A percentile compares a stretch with the other conserved stretches of the same genome.
Conservation (phyloP, 805 yeast species). For the Huiozyma naganishii region DNA sequence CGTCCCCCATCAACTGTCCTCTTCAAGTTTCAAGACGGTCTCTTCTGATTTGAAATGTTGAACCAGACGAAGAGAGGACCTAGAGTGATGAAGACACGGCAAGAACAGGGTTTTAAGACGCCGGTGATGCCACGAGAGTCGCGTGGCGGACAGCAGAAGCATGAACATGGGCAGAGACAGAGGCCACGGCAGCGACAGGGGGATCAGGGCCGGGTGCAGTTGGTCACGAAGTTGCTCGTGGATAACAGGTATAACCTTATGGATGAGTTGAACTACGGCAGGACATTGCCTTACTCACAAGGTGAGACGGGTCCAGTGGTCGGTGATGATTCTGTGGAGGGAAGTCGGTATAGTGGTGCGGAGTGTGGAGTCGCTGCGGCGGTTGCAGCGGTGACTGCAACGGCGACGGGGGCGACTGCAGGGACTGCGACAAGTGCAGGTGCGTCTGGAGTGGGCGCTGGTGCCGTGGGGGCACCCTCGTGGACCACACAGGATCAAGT, state of each 20-base stretch:
- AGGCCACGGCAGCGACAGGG: too few species aligned
- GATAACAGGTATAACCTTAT: constrained; percentile 22
- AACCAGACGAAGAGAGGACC: too few species aligned
- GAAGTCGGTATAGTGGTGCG: background rate
- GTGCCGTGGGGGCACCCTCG: background rate
- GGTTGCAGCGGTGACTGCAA: background rate
- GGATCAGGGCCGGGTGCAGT: constrained; percentile 8
- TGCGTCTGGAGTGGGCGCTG: background rate
- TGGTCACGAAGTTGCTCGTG: constrained; percentile 18
- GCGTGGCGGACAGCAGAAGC: too few species aligned
- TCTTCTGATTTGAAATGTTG: too few species aligned
- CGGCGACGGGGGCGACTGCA: background rate
- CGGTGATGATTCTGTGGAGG: background rate
- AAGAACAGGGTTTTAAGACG: too few species aligned
- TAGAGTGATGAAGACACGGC: too few species aligned
- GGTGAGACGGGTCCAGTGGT: background rate
- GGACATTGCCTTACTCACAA: constrained; percentile 2
- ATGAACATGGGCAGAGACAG: too few species aligned
- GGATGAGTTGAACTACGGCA: constrained; percentile 23
- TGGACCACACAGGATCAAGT: constrained; percentile 1
- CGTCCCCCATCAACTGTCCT: too few species aligned
- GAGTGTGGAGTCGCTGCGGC: background rate
- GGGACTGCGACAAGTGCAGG: background rate
- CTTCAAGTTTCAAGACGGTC: too few species aligned
- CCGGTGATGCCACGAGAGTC: too few species aligned